Evolutionary conservation across 1,284 basidiomycete genomes (phyloP), one percentile per base, ranked within the genome.

Genomic region (Ustilago trichophora): DNA sequence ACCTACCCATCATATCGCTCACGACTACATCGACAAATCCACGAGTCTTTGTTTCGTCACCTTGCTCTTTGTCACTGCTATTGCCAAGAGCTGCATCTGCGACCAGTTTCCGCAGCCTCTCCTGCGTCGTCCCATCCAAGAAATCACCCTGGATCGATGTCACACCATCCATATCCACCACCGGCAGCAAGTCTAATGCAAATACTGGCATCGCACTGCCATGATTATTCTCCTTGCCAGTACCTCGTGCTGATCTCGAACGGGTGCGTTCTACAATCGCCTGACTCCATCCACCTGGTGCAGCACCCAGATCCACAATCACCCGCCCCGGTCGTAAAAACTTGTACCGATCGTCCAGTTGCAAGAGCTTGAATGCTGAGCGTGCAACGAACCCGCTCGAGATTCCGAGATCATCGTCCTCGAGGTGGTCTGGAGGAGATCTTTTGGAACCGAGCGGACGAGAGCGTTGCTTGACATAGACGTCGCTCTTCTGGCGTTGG

Each of bases 1-100:
- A 67, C 71, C 41, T 24, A 73, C 71, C 68, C 76, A 78, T 78
- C 76, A 78, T 78, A 32, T 78, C 76, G 42, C 74, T 75, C 15
- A 78, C 59, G 0, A 78, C 64, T 7, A 78, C 59, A 31, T 78
- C 75, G 15, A 76, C 73, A 21, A 68, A 66, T 8, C 63, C 63
- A 1, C n/a, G 33, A 4, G 6, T 15, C 7, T 27, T 18, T n/a
- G n/a, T n/a, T n/a, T n/a, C n/a, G 9, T 6, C 29, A 4, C 12
- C 8, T 12, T 2, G 22, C 9, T 12, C 26, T 3, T 13, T 35
- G n/a, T 36, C 25, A 10, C 19, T 15, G 11, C 15, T 41, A 5
- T 11, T 31, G 8, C 18, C 26, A 6, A n/a, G 8, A 9, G 42
- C 34, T 29, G 51, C 45, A 12, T 43, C 47, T 24, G 33, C 6